Evolutionary conservation across 2,329 filamentous ascomycete species (phyloP).

Genomic region (Fusarium verticillioides): DNA sequence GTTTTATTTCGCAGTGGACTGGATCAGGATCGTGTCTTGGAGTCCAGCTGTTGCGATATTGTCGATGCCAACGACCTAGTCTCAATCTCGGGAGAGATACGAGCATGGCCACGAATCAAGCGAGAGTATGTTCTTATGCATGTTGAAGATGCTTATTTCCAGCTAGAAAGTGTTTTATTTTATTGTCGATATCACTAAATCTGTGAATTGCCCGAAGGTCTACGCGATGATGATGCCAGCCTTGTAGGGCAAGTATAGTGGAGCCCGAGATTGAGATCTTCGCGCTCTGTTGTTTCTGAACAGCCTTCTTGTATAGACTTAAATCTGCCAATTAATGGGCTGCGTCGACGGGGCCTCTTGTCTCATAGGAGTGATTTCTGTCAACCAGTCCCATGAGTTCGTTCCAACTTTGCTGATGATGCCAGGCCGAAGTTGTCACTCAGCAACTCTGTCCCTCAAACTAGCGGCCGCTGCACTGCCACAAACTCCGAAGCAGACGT

Average conservation of each 20-base stretch:
- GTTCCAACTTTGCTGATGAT: not conserved
- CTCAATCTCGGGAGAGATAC: not conserved
- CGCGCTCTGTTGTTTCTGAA: not conserved
- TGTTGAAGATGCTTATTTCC: accelerated
- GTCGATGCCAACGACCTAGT: not conserved
- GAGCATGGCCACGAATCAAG: not conserved
- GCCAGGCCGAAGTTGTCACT: not conserved
- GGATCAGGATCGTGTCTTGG: too few relatives aligned
- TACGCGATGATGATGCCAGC: not conserved
- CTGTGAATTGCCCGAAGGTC: not conserved
- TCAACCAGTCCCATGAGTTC: accelerated
- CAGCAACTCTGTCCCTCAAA: not conserved
- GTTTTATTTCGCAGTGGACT: too few relatives aligned
- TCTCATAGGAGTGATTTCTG: accelerated
- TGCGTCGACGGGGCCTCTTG: accelerated
- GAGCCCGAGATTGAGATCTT: not conserved
- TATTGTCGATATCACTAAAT: accelerated
- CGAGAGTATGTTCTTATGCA: accelerated
- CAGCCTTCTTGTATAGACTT: not conserved
- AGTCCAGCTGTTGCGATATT: too few relatives aligned
- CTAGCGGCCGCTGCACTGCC: not conserved
- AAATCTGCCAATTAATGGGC: accelerated
- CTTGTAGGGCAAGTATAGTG: not conserved
- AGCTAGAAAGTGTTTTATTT: accelerated
- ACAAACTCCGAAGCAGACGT: not conserved